Conservation (phyloP, 1,284 basidiomycete genomes). For the Ganoderma boninense region DNA sequence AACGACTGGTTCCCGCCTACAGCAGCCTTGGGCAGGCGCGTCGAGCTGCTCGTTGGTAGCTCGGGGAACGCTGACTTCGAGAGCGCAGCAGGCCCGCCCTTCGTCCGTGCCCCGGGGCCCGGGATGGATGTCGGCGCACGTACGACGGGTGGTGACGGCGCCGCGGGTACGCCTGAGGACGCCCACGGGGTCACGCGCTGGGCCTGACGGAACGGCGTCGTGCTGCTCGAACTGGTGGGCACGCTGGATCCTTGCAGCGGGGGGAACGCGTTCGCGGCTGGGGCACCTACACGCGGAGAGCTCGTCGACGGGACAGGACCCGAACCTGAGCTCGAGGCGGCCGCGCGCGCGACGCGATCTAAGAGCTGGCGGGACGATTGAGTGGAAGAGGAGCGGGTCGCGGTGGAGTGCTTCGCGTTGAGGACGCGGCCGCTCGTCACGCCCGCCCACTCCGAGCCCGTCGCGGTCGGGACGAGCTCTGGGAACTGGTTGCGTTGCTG, state of each 20-base stretch:
- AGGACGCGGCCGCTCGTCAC: constrained; percentile 84
- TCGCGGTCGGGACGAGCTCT: constrained; percentile 69
- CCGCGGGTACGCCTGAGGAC: constrained; percentile 35
- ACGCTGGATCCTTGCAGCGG: constrained; percentile 42
- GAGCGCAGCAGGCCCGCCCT: constrained; percentile 51
- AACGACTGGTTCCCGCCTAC: constrained; percentile 75
- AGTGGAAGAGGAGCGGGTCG: constrained; percentile 62
- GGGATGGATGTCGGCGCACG: constrained; percentile 40
- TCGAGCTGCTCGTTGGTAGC: constrained; percentile 56
- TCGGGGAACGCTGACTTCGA: constrained; percentile 76
- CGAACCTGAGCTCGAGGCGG: constrained; percentile 50
- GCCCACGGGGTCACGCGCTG: constrained; percentile 70
- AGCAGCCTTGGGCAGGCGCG: constrained; percentile 55
- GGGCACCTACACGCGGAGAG: constrained; percentile 31
- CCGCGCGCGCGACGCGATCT: constrained; percentile 90
- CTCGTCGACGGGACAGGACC: constrained; percentile 41
- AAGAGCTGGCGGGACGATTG: constrained; percentile 75
- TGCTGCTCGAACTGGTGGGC: constrained; percentile 35
- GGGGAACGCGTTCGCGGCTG: constrained; percentile 55
- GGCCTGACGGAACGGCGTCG: constrained; percentile 50
- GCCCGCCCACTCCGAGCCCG: constrained; percentile 75
- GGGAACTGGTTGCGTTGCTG: constrained; percentile 89
- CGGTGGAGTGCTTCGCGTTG: constrained; percentile 82
- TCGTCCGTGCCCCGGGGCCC: constrained; percentile 39
- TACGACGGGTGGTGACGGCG: constrained; percentile 22